These are phyloP conservation scores for Digitaria exilis DNA, from an alignment of 202 grass and related monocot genomes.

Conservation along the genomic window DNA sequence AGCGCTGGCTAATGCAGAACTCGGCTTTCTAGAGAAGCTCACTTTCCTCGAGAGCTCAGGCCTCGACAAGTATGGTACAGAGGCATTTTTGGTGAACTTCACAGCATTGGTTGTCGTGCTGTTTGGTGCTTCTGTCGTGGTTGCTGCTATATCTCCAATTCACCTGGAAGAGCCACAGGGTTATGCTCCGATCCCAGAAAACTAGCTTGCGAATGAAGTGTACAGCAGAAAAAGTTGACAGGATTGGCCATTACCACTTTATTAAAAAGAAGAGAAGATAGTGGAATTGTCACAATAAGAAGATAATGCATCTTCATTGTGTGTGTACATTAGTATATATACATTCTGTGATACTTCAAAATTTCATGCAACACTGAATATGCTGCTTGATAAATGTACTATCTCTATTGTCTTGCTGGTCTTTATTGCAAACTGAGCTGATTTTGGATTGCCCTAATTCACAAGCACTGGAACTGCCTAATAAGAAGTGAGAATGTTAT, in stretches of 20 bases:
- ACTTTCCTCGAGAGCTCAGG: slow-evolving; percentile 69
- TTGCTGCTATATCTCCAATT: slow-evolving; percentile 58
- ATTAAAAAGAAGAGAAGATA: not conserved
- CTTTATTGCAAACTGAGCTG: not conserved
- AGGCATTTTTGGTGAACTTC: slow-evolving; percentile 80
- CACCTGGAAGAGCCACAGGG: slow-evolving; percentile 57
- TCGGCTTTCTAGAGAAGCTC: slow-evolving; percentile 85
- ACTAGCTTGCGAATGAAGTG: slow-evolving; percentile 24
- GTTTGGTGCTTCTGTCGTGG: slow-evolving; percentile 64
- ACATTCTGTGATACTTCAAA: slow-evolving; percentile 30
- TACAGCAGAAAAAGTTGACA: not conserved
- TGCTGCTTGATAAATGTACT: not conserved
- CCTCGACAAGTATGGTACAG: slow-evolving; percentile 54
- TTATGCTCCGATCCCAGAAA: slow-evolving; percentile 62
- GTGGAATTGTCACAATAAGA: slow-evolving; percentile 19
- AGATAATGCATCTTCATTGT: slow-evolving; percentile 28
- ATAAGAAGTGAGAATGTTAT: not conserved
- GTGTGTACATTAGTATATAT: slow-evolving; percentile 28
- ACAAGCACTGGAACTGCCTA: not conserved
- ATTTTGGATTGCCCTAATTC: not conserved
- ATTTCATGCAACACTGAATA: not conserved
- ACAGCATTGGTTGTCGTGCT: slow-evolving; percentile 71
- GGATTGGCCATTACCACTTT: not conserved
- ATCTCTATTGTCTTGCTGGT: not conserved
- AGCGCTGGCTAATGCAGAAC: slow-evolving; percentile 55